Evolutionary conservation across 306 rosid genomes (phyloP), one percentile per base, ranked within the genome.

Genomic region (Trichosanthes cucumerina): DNA sequence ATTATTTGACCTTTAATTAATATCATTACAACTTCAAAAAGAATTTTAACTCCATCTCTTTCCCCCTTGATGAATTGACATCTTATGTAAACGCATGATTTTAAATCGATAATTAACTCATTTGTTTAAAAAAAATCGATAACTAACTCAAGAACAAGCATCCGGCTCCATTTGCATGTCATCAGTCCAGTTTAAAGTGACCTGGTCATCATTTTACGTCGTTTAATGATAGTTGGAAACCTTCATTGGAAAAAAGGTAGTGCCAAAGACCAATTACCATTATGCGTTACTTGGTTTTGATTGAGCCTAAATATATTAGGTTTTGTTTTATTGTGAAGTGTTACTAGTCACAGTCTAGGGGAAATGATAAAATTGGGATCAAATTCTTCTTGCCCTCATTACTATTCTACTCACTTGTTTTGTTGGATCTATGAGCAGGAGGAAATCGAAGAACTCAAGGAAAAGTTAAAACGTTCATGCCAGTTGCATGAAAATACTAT

Each of bases 381-480:
- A 76, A 21, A n/a, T 76, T 76, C 70, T 69, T 79, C 57, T 56
- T 39, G 38, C 23, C 19, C 21, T 57, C 65, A 13, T 53, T 52
- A 76, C 12, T 18, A 12, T 54, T 38, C 44, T 39, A 53, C 31
- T 46, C 23, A 13, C 7, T 23, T 33, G 66, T 65, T 52, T 26
- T 76, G 75, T 74, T 78, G 78, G 62, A 83, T 83, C 70, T 83
- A 79, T 86, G 84, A 66, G 80, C 84, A 81, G 82, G 78, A 86
- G 75, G 85, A 86, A 82, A 83, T 80, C 2, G 79, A 82, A 47
- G 85, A 79, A 53, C 86, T 90, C 11, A 69, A 16, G 43, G 80
- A 73, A 76, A 83, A 84, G 86, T 82, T 90, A 57, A 85, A 82
- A 84, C 86, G 77, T 60, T 84, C 77, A 80, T 70, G 80, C 58